Base-by-base conservation (phyloP, 495 filamentous ascomycete genomes). In the Neurospora hispaniola region DNA sequence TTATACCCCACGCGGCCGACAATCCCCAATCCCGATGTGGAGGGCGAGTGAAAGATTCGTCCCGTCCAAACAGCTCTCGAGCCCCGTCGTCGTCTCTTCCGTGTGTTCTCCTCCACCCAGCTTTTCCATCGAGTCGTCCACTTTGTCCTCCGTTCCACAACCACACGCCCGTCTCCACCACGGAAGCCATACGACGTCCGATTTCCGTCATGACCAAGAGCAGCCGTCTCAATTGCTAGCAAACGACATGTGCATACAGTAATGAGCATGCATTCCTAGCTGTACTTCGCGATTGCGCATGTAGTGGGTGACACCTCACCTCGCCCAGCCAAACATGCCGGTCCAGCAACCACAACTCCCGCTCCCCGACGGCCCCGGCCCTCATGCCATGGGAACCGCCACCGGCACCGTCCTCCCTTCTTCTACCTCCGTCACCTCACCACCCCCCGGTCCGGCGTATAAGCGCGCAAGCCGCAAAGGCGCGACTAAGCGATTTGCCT, bases 401-500 rank as follows among this genome's bases (percentile, higher is more conserved):
- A 0, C 54, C 54, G 54, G 54, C 23, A 9, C 27, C 54, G 27
- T 18, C 31, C 27, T 11, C 0, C 14, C 23, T 38, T 66, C 54
- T 0, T 35, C 14, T 16, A 16, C 12, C 54, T 38, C 54, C 2
- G 54, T 35, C 54, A 23, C 54, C 54, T 66, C 54, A 3, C 54
- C 54, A 66, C 35, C 54, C 14, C 54, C 54, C 23, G 54, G 54
- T 5, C 12, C 54, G 54, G 14, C 12, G 1, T 86, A 86, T 75
- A 86, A 86, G 78, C 84, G 84, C 76, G 84, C 84, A 12, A 86
- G 84, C 73, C 80, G 84, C 3, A 85, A 85, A 73, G 83, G 83
- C 31, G 84, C 84, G 6, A 82, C 84, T 14, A 80, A 83, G 54
- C 82, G 82, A 44, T 99, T 97, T 76, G 87, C 91, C 75, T 99